Evolutionary conservation across 179 eudicot genomes (phyloP).

Genomic region (Gypsophila paniculata): DNA sequence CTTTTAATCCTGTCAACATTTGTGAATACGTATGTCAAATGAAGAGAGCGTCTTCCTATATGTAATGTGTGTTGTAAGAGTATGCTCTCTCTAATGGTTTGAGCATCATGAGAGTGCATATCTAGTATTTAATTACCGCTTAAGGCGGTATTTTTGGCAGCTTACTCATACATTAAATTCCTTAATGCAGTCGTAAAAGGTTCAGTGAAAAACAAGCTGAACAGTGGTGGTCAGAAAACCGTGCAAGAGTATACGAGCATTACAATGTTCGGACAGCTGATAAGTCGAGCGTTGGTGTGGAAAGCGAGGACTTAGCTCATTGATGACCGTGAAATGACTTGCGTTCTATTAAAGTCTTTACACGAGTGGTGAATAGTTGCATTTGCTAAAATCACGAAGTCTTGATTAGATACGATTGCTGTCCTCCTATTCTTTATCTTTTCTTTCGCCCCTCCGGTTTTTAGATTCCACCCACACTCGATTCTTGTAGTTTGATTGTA

Average conservation of each 20-base stretch:
- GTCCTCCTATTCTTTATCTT: conserved; percentile 15
- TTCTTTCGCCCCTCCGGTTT: conserved; percentile 13
- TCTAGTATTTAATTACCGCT: neutral
- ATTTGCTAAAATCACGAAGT: neutral
- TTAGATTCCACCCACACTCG: conserved; percentile 13
- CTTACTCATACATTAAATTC: neutral
- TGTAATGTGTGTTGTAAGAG: too few relatives aligned
- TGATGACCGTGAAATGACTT: conserved; percentile 27
- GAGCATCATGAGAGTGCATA: neutral
- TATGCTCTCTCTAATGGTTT: neutral
- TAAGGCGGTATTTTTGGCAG: neutral
- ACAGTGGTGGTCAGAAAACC: conserved; percentile 96
- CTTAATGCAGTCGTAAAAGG: conserved; percentile 74
- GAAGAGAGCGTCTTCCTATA: too few relatives aligned
- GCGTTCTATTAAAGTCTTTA: neutral
- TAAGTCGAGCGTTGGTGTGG: conserved; percentile 74
- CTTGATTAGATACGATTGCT: neutral
- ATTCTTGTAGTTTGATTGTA: conserved; percentile 29
- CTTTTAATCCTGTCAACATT: too few relatives aligned
- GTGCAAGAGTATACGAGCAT: conserved; percentile 76
- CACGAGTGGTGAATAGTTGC: conserved; percentile 18
- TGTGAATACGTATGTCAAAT: too few relatives aligned
- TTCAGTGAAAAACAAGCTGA: conserved; percentile 98
- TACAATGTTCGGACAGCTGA: conserved; percentile 82
- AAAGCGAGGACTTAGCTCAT: conserved; percentile 53